Percentiles rank a stretch among this genome's conserved stretches.
Evolutionary conservation across 192 early-diverging fungal species (phyloP).

Genomic region (Podila epicladia): DNA sequence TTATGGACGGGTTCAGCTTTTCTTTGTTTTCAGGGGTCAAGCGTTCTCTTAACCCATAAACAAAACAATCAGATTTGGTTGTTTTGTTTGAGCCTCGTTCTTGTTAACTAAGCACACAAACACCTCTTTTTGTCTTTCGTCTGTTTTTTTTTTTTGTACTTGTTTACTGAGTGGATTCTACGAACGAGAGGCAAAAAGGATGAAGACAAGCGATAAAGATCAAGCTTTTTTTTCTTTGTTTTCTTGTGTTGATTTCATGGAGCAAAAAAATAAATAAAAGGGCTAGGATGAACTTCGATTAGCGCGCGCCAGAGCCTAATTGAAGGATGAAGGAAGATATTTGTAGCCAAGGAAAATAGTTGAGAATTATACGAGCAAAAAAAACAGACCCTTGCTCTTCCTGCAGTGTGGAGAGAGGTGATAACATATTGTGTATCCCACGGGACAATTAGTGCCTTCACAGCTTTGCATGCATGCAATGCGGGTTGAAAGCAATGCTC

Average conservation of each 20-base stretch:
- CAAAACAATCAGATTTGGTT: too few species aligned
- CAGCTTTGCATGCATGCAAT: not conserved
- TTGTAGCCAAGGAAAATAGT: not conserved
- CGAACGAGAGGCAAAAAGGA: not conserved
- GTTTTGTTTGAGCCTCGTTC: too few species aligned
- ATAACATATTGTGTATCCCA: constrained; percentile 30
- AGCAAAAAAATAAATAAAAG: too few species aligned
- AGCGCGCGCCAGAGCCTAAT: not conserved
- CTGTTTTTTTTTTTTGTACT: too few species aligned
- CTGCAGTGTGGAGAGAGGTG: not conserved
- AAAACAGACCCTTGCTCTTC: not conserved
- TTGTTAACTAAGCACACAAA: too few species aligned
- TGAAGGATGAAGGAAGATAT: not conserved
- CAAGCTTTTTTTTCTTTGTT: constrained; percentile 10
- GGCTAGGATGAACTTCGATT: too few species aligned
- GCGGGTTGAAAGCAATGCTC: too few species aligned
- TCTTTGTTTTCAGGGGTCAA: too few species aligned
- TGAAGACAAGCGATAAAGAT: constrained; percentile 28
- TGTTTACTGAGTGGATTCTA: too few species aligned
- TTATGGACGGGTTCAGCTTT: too few species aligned
- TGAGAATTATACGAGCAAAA: not conserved
- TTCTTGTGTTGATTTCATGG: not conserved
- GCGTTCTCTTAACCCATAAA: too few species aligned
- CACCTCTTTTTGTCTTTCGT: too few species aligned
- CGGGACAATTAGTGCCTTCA: not conserved